phyloP scores from a whole-genome alignment of 371 early-diverging fungal genomes.

The Choanephora cucurbitarum region DNA sequence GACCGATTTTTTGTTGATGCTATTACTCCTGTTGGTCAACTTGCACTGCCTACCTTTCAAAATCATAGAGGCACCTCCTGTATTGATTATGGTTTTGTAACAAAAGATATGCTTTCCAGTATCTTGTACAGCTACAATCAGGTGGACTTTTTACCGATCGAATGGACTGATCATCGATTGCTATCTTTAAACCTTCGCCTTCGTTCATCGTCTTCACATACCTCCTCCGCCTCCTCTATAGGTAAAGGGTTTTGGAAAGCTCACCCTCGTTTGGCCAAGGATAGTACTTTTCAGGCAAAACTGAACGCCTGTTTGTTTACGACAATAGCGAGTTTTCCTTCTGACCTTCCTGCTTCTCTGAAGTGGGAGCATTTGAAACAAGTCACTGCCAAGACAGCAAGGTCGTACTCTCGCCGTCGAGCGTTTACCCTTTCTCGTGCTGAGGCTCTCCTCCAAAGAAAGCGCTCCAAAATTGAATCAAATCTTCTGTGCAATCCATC shows the following conservation, averaged over 20 bases:
- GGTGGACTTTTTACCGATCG: too few relatives aligned
- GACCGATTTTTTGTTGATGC: neutral
- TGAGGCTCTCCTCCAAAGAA: neutral
- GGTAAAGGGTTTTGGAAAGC: neutral
- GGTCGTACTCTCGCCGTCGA: neutral
- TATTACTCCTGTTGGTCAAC: too few relatives aligned
- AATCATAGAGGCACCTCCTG: neutral
- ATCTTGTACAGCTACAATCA: too few relatives aligned
- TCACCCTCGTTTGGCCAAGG: neutral
- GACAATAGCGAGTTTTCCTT: too few relatives aligned
- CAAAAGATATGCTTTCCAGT: neutral
- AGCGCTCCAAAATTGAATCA: constrained; percentile 3
- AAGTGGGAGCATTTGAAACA: too few relatives aligned
- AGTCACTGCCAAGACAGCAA: too few relatives aligned
- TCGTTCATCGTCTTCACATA: too few relatives aligned
- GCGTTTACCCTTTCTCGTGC: neutral
- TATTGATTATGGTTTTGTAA: neutral
- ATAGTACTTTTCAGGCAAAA: too few relatives aligned
- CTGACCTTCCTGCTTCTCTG: too few relatives aligned
- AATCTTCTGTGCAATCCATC: constrained; percentile 6
- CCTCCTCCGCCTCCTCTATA: neutral
- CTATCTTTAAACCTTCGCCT: neutral
- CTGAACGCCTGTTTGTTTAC: too few relatives aligned
- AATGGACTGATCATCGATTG: neutral
- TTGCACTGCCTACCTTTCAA: too few relatives aligned